These are phyloP conservation scores for Fagus crenata DNA, from an alignment of 306 rosid genomes.

Conservation along the genomic window DNA sequence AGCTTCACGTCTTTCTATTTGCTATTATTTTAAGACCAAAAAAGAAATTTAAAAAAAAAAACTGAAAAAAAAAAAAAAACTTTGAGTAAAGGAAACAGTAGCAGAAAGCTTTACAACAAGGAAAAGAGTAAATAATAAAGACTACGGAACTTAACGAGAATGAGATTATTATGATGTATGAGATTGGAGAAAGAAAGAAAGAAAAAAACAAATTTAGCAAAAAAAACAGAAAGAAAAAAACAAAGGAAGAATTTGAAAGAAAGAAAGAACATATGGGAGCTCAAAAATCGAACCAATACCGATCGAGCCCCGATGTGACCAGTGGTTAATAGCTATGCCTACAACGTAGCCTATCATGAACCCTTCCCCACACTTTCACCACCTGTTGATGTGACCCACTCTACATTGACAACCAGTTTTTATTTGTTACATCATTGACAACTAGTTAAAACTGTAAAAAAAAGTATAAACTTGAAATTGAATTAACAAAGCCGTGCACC, in stretches of 20 bases:
- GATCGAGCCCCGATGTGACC: constrained; percentile 30
- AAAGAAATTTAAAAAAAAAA: too few relatives aligned
- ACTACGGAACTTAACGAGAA: neutral
- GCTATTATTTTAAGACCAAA: neutral
- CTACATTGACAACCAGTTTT: constrained; percentile 27
- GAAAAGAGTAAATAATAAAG: neutral
- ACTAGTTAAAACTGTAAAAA: constrained; percentile 41
- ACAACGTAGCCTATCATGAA: constrained; percentile 10
- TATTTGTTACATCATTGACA: constrained; percentile 25
- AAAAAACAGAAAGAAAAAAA: neutral
- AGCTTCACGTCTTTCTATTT: neutral
- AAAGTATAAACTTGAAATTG: constrained; percentile 1
- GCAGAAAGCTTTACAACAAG: neutral
- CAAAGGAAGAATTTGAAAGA: neutral
- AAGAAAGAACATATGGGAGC: neutral
- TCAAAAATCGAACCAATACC: constrained; percentile 13
- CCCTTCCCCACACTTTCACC: constrained; percentile 3
- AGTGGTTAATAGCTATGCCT: constrained; percentile 30
- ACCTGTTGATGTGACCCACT: constrained; percentile 73
- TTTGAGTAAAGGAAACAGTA: neutral
- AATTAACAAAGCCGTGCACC: constrained; percentile 9
- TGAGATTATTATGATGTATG: neutral
- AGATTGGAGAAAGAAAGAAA: neutral
- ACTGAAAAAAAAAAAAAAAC: neutral
- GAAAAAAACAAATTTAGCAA: neutral